Conservation (phyloP, 345 rosid genomes). For the Streptanthus diversifolius region DNA sequence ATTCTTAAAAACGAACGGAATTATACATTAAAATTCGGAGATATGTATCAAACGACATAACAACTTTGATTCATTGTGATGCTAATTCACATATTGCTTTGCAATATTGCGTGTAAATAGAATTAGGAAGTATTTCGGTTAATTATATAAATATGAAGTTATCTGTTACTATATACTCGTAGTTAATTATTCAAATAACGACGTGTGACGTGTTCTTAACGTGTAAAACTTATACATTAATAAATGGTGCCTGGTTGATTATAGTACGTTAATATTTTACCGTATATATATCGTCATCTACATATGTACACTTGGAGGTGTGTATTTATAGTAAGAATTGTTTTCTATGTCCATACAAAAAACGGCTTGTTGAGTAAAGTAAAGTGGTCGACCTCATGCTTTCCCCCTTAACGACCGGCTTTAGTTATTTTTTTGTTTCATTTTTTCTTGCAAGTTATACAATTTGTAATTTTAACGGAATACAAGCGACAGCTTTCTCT, state of each 20-base stretch:
- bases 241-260: background rate
- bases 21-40: background rate
- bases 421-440: background rate
- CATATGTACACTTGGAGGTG: background rate
- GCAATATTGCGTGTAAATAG: background rate
- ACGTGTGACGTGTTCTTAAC: background rate
- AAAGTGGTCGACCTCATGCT: constrained; percentile 34
- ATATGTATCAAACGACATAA: background rate
- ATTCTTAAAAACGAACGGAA: no score
- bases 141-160: background rate
- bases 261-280: background rate
- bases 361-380: constrained; percentile 36
- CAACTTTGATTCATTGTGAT: background rate
- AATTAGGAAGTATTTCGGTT: background rate
- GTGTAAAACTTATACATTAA: background rate
- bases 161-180: background rate
- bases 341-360: constrained; percentile 20
- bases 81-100: background rate
- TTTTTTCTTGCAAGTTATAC: background rate
- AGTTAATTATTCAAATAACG: background rate
- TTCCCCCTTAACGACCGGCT: constrained; percentile 38
- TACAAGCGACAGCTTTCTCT: constrained; percentile 18
- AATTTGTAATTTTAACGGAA: constrained; percentile 13
- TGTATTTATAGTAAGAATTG: constrained; percentile 28
- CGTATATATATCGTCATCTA: background rate